phyloP scores from a whole-genome alignment of 2,329 filamentous ascomycete species.

The Alternaria sp. region DNA sequence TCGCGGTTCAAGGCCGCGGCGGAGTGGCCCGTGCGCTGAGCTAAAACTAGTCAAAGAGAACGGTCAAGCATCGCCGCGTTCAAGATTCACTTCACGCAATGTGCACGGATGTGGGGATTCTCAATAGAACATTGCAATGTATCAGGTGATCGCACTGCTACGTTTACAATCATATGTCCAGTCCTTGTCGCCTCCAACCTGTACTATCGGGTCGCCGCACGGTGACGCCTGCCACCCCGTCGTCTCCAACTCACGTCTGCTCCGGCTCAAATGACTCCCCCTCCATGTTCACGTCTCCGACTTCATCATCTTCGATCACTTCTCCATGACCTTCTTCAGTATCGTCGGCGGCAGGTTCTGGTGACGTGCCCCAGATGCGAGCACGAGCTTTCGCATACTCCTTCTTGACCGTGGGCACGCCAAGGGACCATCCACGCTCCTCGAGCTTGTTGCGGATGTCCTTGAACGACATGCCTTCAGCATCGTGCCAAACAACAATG shows the following conservation, averaged over 20 bases:
- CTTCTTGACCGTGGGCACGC: conserved; percentile 19
- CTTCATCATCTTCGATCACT: not conserved
- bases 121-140: not conserved
- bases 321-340: not conserved
- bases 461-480: conserved; percentile 8
- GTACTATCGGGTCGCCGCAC: not conserved
- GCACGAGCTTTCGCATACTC: conserved; percentile 12
- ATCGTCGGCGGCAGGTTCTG: not conserved
- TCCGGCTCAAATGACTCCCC: not conserved
- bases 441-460: conserved; percentile 18
- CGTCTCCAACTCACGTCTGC: not conserved
- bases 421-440: conserved; percentile 16
- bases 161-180: not conserved
- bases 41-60: not conserved
- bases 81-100: not conserved
- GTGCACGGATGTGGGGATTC: not conserved
- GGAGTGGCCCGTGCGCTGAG: conserved; percentile 10
- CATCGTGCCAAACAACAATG: conserved; percentile 24
- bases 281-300: not conserved
- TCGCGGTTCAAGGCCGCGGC: conserved; percentile 13
- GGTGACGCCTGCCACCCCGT: not conserved
- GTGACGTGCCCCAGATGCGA: conserved; percentile 12
- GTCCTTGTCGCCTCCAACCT: not conserved
- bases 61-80: not conserved
- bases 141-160: not conserved